phyloP scores from a whole-genome alignment of 1,284 basidiomycete species.

The Athelia psychrophila region DNA sequence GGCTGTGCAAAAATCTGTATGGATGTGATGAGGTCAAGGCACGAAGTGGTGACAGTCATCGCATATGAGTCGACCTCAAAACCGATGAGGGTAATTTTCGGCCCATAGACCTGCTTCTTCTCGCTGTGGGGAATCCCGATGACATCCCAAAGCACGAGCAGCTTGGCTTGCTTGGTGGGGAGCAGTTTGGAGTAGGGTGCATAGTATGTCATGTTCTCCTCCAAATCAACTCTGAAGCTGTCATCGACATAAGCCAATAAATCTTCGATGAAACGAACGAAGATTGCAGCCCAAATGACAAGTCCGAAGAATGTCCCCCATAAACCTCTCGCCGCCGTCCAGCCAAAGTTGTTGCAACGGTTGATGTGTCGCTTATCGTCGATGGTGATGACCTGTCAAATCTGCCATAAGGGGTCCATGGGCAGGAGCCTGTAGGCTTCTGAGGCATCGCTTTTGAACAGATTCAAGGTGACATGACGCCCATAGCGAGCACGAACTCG shows the following conservation, averaged over 20 bases:
- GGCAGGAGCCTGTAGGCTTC: conserved; percentile 28
- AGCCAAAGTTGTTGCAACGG: background rate
- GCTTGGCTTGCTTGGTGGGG: background rate
- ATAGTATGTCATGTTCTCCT: background rate
- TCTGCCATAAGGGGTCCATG: conserved; percentile 28
- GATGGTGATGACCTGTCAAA: conserved; percentile 21
- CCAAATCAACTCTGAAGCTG: background rate
- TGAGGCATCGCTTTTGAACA: conserved; percentile 30
- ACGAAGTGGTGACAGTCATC: background rate
- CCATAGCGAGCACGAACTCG: conserved; percentile 7
- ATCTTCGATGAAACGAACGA: background rate
- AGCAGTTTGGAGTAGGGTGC: background rate
- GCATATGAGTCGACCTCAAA: background rate
- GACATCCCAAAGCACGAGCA: background rate
- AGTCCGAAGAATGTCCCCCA: background rate
- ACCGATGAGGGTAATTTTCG: background rate
- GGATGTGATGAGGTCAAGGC: background rate
- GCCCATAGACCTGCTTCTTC: background rate
- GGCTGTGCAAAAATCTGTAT: background rate
- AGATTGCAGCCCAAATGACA: background rate
- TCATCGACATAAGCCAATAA: background rate
- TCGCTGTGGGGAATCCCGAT: background rate
- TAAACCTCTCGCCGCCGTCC: background rate
- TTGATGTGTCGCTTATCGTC: background rate
- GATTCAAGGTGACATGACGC: conserved; percentile 10